phyloP scores from a whole-genome alignment of 805 yeast genomes.

The Maudiozyma saulgeensis region DNA sequence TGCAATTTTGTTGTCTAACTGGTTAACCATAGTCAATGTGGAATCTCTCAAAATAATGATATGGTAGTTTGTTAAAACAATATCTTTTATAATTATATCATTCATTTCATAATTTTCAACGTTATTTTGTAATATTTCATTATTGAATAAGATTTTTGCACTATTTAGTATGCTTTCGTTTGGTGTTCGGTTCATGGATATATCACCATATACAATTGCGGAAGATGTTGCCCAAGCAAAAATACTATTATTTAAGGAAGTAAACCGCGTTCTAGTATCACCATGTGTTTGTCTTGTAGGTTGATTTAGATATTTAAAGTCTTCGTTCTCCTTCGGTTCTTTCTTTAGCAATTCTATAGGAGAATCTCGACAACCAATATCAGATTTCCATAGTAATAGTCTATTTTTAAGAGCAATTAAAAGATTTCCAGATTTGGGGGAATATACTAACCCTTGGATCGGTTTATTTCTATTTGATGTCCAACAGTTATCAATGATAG shows the following conservation, averaged over 20 bases:
- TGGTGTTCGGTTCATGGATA: constrained; percentile 5
- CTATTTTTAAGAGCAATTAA: constrained; percentile 16
- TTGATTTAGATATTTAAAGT: constrained; percentile 29
- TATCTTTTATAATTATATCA: constrained; percentile 26
- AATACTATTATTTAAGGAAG: constrained; percentile 12
- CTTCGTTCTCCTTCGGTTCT: constrained; percentile 30
- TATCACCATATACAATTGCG: constrained; percentile 38
- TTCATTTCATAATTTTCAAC: background rate
- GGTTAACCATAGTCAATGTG: constrained; percentile 39
- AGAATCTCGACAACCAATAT: background rate
- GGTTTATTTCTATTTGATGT: constrained; percentile 1
- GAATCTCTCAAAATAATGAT: constrained; percentile 38
- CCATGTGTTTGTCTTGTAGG: constrained; percentile 1
- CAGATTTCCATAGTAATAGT: constrained; percentile 14
- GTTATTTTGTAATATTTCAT: constrained; percentile 19
- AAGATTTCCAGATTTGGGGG: constrained; percentile 4
- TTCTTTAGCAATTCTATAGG: constrained; percentile 14
- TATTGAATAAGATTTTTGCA: constrained; percentile 33
- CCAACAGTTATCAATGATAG: background rate
- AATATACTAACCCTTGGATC: constrained; percentile 23
- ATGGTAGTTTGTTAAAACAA: constrained; percentile 47
- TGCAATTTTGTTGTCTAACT: constrained; percentile 41
- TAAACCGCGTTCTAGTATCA: constrained; percentile 28
- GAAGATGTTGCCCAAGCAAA: constrained; percentile 42
- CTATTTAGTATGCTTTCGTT: constrained; percentile 16